Evolutionary conservation across 352 stramenopile species (phyloP), one percentile per base, ranked within the genome.

Genomic region (Aphanomyces euteiches): DNA sequence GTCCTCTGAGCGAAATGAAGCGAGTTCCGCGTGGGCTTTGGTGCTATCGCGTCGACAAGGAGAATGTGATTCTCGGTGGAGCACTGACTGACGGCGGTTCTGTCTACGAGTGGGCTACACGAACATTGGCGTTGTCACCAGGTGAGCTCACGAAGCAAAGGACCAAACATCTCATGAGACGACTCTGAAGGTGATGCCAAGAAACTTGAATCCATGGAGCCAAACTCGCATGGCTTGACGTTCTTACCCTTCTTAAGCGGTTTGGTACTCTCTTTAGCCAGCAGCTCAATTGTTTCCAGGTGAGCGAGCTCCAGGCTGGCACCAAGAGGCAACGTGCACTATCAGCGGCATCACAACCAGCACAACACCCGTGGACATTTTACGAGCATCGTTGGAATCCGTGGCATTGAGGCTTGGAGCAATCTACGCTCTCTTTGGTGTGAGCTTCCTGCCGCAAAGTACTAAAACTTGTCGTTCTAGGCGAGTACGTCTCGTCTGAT

Each of bases 31-130:
- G 84, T 37, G 95, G 95, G 4, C 77, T 98, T 15, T 98, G 95
- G 85, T 98, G 93, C 77, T 98, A 98, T 75, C 87, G 93, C 41
- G 88, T 98, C 45, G 77, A 93, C 59, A 78, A 81, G 21, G 74
- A 91, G 41, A 81, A 89, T 21, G 72, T 98, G 58, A 72, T 98
- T 67, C 74, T 98, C 0, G 95, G 95, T n/a, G 95, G 94, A 34
- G 95, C 95, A 0, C 77, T 98, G n/a, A 98, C 93, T 40, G 95
- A 98, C 77, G 95, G 95, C n/a, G 95, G 93, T n/a, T 98, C 90
- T n/a, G 79, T 98, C 7, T 93, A 95, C 68, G 90, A 96, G 64
- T 98, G 96, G 81, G 88, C 92, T 57, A 75, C 82, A 47, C 77
- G 93, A 13, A 85, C 89, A 7, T 76, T 98, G 72, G 75, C 71